Evolutionary conservation across 148 eudicot species (phyloP).

Genomic region (Tetragonia tetragonoides): DNA sequence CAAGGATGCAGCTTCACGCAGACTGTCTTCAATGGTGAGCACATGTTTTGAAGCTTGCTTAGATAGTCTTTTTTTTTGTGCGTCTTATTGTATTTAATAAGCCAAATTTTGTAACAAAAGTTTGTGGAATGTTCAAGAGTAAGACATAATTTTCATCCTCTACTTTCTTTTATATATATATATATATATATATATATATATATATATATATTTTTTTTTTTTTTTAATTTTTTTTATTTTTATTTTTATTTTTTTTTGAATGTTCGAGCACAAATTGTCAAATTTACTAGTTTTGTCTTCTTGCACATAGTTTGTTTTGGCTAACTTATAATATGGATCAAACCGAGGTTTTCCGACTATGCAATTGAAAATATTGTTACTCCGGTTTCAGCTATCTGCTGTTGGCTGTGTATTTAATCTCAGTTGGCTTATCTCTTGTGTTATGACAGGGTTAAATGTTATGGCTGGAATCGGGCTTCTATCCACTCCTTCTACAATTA

Average conservation of each 20-base stretch:
- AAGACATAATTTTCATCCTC: not conserved
- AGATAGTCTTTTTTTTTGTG: not conserved
- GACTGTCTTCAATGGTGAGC: conserved; percentile 79
- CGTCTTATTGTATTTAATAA: not conserved
- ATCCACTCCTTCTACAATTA: conserved; percentile 74
- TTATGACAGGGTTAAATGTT: conserved; percentile 61
- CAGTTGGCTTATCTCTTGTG: not conserved
- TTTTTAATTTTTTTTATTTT: too few species aligned
- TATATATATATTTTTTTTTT: too few species aligned
- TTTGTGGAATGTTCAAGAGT: not conserved
- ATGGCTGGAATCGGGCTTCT: conserved; percentile 91
- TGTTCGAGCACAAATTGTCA: too few species aligned
- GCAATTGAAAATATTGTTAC: not conserved
- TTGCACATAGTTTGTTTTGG: not conserved
- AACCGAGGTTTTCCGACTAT: not conserved
- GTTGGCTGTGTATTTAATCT: not conserved
- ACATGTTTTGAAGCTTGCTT: not conserved
- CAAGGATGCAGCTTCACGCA: conserved; percentile 76
- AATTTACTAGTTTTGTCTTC: not conserved
- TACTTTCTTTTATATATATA: too few species aligned
- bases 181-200: too few species aligned
- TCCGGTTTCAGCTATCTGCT: not conserved
- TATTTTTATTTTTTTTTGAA: too few species aligned
- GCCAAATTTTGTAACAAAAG: not conserved
- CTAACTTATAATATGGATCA: not conserved